Evolutionary conservation across 495 filamentous ascomycete species (phyloP), one percentile per base, ranked within the genome.

Genomic region (Aspergillus homomorphus): DNA sequence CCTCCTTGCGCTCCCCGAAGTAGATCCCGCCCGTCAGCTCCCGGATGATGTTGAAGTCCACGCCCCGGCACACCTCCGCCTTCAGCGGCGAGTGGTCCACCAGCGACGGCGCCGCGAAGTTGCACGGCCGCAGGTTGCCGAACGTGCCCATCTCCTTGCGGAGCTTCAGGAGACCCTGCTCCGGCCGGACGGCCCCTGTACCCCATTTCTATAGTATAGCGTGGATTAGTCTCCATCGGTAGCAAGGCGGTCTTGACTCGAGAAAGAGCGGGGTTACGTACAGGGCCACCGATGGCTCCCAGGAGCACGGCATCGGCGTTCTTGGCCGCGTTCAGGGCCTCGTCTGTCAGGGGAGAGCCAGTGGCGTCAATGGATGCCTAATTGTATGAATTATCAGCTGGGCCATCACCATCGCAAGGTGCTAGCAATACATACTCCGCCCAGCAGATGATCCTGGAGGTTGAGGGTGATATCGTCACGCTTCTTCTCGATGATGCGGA

Each of bases 121-220:
- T 92, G 85, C 94, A 98, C 5, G 94, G 94, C 4, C 94, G 91
- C 49, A 98, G 88, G 84, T 98, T 98, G 63, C 93, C 94, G 77
- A 94, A 98, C 63, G 94, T 90, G 68, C 82, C 80, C 81, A 98
- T 88, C 72, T 96, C 88, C 73, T 96, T 97, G 79, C 94, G 91
- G 46, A 98, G 89, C 62, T 81, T 83, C 54, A 98, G 89, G 70
- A 98, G 83, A 57, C 94, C 94, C 76, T 98, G 93, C 69, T 98
- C 94, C 5, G 94, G 94, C 50, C 94, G 89, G 58, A 98, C 88
- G 53, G 83, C 69, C 61, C 91, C 90, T 4, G 89, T 92, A 56
- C 94, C 94, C 91, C 95, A 98, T 93, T 98, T 88, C 84, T 84
- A 53, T 48, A 15, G 56, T 41, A 58, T 38, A 41, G 66, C 53